Conservation (phyloP, 768 basidiomycete species). For the Serendipita sp. region DNA sequence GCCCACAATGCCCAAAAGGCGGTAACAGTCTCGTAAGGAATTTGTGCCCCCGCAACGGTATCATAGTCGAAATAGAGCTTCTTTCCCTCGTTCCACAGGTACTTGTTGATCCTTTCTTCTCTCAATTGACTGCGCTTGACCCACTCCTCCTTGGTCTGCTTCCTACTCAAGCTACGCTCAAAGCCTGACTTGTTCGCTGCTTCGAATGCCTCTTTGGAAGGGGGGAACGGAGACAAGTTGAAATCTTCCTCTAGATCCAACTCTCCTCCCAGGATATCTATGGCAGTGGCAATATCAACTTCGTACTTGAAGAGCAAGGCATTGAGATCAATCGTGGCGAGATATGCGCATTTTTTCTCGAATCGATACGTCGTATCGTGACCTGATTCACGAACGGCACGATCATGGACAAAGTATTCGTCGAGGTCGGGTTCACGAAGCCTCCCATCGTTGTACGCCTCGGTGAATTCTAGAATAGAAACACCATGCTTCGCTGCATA, state of each 20-base stretch:
- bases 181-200: constrained; percentile 40
- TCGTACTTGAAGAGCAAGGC: constrained; percentile 97
- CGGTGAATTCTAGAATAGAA: constrained; percentile 89
- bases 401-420: constrained; percentile 95
- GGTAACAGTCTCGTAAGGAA: constrained; percentile 92
- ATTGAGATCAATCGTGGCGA: constrained; percentile 92
- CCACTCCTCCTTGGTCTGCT: constrained; percentile 80
- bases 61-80: constrained; percentile 94
- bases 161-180: constrained; percentile 39
- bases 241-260: constrained; percentile 90
- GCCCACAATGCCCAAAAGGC: constrained; percentile 95
- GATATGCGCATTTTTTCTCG: constrained; percentile 88
- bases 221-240: constrained; percentile 80
- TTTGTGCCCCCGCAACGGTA: constrained; percentile 78
- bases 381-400: constrained; percentile 88
- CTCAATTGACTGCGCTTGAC: constrained; percentile 76
- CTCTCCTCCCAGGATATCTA: constrained; percentile 89
- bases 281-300: constrained; percentile 94
- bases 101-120: constrained; percentile 71
- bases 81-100: constrained; percentile 95
- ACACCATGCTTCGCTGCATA: constrained; percentile 85
- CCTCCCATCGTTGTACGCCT: constrained; percentile 77
- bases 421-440: constrained; percentile 79
- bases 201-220: constrained; percentile 32
- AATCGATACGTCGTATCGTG: constrained; percentile 96